Percentiles rank a stretch among this genome's conserved stretches.
Conservation (phyloP, 2,329 filamentous ascomycete species). For the Fusarium sororula region DNA sequence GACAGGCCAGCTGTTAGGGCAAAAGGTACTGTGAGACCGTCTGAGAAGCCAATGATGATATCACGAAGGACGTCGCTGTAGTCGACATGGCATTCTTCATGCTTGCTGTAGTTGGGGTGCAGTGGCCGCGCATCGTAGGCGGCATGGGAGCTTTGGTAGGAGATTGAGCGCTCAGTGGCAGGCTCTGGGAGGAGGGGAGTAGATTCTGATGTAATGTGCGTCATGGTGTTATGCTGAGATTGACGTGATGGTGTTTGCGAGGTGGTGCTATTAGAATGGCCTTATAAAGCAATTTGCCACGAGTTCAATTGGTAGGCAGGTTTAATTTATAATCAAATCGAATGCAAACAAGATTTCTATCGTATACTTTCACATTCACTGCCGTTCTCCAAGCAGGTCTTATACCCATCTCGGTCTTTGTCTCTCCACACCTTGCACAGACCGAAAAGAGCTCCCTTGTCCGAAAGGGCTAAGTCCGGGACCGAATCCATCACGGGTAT, state of each 20-base stretch:
- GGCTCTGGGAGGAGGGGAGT: conserved; percentile 48
- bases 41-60: conserved; percentile 79
- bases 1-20: conserved; percentile 79
- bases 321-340: conserved; percentile 3
- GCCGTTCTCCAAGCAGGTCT: conserved; percentile 13
- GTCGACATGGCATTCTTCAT: conserved; percentile 45
- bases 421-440: conserved; percentile 21
- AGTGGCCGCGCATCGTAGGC: conserved; percentile 29
- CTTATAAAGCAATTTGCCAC: conserved; percentile 14
- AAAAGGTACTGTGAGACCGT: conserved; percentile 83
- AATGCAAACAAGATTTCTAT: neutral
- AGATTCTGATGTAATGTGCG: conserved; percentile 42
- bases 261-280: conserved; percentile 4
- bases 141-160: conserved; percentile 28
- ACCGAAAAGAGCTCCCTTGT: conserved; percentile 11
- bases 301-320: neutral
- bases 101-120: conserved; percentile 36
- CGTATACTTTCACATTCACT: neutral
- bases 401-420: conserved; percentile 24
- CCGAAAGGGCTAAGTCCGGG: conserved; percentile 23
- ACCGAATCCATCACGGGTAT: neutral
- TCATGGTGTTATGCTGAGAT: conserved; percentile 24
- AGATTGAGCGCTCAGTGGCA: conserved; percentile 40
- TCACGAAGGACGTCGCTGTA: conserved; percentile 64
- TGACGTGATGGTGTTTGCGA: neutral